phyloP scores from a whole-genome alignment of 345 rosid species.

The Clausena lansium region DNA sequence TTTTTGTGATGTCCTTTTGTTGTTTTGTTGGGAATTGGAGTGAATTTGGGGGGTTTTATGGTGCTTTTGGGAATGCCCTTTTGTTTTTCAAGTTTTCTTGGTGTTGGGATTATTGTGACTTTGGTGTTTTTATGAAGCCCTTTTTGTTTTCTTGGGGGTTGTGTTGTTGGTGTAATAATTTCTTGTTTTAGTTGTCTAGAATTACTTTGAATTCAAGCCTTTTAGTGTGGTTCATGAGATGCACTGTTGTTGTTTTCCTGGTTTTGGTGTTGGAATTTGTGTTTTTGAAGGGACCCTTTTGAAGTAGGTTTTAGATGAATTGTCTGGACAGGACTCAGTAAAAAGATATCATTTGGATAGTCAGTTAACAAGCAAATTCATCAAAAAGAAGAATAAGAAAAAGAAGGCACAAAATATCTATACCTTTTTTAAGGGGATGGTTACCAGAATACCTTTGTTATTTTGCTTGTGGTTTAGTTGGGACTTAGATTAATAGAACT shows the following conservation, averaged over 20 bases:
- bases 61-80: not conserved
- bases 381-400: not conserved
- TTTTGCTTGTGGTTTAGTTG: not conserved
- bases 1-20: slow-evolving; percentile 1
- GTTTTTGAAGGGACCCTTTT: not conserved
- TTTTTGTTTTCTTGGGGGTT: slow-evolving; percentile 7
- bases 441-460: not conserved
- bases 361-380: not conserved
- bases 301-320: not conserved
- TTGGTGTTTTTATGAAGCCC: not conserved
- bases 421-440: not conserved
- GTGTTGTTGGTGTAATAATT: slow-evolving; percentile 12
- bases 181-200: not conserved
- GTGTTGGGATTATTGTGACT: slow-evolving; percentile 5
- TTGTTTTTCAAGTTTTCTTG: not conserved
- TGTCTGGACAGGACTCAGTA: not conserved
- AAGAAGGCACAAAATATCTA: not conserved
- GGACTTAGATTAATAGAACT: not conserved
- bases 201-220: not conserved
- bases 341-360: not conserved
- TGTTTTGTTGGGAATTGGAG: slow-evolving; percentile 10
- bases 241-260: not conserved
- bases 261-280: not conserved
- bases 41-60: not conserved
- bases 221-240: not conserved